phyloP scores from a whole-genome alignment of 2,329 filamentous ascomycete species.

The Neonectria punicea region DNA sequence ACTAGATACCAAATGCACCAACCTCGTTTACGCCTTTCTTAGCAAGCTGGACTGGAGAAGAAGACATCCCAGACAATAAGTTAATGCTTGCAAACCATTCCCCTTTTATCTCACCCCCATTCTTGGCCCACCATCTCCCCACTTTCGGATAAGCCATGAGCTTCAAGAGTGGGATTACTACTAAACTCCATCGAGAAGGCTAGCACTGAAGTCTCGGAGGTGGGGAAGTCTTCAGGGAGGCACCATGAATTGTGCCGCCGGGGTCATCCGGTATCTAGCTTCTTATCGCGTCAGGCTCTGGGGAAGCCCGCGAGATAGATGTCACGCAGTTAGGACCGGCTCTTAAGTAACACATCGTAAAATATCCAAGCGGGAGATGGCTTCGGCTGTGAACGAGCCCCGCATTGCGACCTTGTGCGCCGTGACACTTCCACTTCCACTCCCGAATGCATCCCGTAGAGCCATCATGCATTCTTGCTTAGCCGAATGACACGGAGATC shows the following conservation, averaged over 20 bases:
- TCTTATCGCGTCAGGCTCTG: neutral
- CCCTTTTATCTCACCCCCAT: neutral
- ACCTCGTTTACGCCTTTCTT: neutral
- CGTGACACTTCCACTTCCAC: slow-evolving; percentile 24
- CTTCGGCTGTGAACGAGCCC: slow-evolving; percentile 1
- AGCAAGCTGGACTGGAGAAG: neutral
- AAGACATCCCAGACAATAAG: neutral
- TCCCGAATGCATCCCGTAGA: slow-evolving; percentile 1
- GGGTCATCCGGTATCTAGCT: neutral
- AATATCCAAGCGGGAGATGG: slow-evolving; percentile 1
- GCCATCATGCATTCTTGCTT: neutral
- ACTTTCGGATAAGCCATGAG: neutral
- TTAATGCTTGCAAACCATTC: neutral
- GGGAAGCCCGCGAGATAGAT: neutral
- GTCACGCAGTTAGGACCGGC: neutral
- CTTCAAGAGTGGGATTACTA: neutral
- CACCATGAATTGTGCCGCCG: neutral
- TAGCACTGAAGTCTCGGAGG: neutral
- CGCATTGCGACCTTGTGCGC: slow-evolving; percentile 2
- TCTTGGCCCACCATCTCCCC: neutral
- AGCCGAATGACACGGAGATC: neutral
- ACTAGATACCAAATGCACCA: neutral
- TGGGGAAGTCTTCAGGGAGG: neutral
- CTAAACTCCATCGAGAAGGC: neutral
- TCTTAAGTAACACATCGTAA: neutral